These are phyloP conservation scores for Kazachstania psychrophila DNA, from an alignment of 805 yeast species.

Conservation along the genomic window DNA sequence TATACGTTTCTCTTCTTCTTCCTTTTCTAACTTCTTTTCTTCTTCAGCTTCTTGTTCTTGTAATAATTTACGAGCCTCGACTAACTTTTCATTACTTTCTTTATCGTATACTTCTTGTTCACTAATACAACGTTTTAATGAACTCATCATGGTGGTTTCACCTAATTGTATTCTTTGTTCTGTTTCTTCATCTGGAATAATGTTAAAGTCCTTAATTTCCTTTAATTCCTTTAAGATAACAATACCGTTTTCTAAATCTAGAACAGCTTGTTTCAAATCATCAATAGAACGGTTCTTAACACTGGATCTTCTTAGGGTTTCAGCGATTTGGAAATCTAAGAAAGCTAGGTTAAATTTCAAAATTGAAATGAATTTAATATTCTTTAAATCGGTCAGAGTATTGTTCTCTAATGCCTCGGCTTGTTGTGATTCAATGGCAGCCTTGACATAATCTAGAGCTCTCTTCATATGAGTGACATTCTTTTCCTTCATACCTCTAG, in stretches of 20 bases:
- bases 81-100: conserved; percentile 49
- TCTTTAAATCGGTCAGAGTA: conserved; percentile 19
- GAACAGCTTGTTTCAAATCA: conserved; percentile 49
- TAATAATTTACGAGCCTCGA: conserved; percentile 59
- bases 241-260: conserved; percentile 56
- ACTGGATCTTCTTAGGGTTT: conserved; percentile 56
- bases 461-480: conserved; percentile 49
- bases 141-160: conserved; percentile 58
- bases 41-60: conserved; percentile 48
- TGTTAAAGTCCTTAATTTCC: conserved; percentile 44
- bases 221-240: conserved; percentile 48
- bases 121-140: conserved; percentile 57
- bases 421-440: conserved; percentile 38
- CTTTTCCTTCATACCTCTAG: conserved; percentile 63
- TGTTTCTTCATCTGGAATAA: conserved; percentile 71
- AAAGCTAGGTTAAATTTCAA: conserved; percentile 74
- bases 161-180: conserved; percentile 85
- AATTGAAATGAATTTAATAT: conserved; percentile 34
- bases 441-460: conserved; percentile 53
- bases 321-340: conserved; percentile 80
- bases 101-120: conserved; percentile 65
- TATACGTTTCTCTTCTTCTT: conserved; percentile 40
- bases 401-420: not conserved
- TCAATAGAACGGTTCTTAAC: conserved; percentile 50
- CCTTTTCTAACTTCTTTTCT: conserved; percentile 39